phyloP scores from a whole-genome alignment of 306 rosid species.

The Rosa persica region DNA sequence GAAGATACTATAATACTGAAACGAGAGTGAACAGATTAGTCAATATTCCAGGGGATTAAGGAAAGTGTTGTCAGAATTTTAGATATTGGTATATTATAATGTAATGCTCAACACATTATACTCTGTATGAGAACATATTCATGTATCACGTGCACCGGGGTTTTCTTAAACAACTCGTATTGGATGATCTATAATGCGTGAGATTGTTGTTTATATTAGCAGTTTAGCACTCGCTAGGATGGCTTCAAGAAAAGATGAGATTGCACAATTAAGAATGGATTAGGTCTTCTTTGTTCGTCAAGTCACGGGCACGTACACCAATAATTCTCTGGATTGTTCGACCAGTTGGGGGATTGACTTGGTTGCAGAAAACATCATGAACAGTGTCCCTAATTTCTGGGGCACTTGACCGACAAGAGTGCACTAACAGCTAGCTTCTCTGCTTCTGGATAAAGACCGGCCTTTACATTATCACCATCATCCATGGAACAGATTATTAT shows the following conservation, averaged over 20 bases:
- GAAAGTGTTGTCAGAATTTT: neutral
- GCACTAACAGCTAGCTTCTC: slow-evolving; percentile 35
- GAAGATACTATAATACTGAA: neutral
- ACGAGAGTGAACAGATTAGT: neutral
- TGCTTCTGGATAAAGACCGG: slow-evolving; percentile 35
- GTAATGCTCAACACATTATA: neutral
- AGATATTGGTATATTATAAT: neutral
- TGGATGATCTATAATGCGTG: neutral
- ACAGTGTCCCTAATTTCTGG: slow-evolving; percentile 45
- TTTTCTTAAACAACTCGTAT: neutral
- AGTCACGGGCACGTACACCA: slow-evolving; percentile 14
- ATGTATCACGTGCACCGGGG: neutral
- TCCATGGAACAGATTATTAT: slow-evolving; percentile 2
- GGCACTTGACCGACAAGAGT: slow-evolving; percentile 63
- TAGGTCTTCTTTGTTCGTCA: slow-evolving; percentile 5
- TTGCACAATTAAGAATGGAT: slow-evolving; percentile 16
- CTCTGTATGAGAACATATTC: neutral
- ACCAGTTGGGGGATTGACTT: slow-evolving; percentile 31
- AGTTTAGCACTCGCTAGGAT: neutral
- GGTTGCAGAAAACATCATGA: slow-evolving; percentile 26
- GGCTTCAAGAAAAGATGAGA: neutral
- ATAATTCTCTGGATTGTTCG: slow-evolving; percentile 36
- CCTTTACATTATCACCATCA: slow-evolving; percentile 9
- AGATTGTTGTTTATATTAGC: neutral
- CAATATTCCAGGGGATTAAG: neutral